Conservation (phyloP, 2,329 filamentous ascomycete species). For the Colletotrichum navitas region DNA sequence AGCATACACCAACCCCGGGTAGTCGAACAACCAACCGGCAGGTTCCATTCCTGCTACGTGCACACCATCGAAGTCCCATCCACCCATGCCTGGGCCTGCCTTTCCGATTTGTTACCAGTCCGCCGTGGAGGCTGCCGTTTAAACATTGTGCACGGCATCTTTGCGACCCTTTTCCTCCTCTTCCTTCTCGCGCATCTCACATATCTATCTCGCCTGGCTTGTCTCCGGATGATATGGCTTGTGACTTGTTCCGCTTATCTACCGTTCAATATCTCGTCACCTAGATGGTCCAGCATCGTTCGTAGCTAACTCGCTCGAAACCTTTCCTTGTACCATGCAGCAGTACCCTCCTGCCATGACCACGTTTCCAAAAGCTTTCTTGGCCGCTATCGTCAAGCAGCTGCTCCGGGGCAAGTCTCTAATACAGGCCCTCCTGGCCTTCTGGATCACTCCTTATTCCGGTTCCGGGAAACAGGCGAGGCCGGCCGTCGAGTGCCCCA, state of each 20-base stretch:
- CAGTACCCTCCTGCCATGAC: slow-evolving; percentile 68
- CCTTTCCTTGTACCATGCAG: slow-evolving; percentile 57
- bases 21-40: slow-evolving; percentile 22
- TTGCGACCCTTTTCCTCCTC: slow-evolving; percentile 29
- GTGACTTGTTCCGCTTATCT: slow-evolving; percentile 35
- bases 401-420: slow-evolving; percentile 71
- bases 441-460: slow-evolving; percentile 37
- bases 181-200: slow-evolving; percentile 16
- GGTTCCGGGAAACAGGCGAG: slow-evolving; percentile 31
- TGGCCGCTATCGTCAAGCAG: slow-evolving; percentile 68
- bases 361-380: slow-evolving; percentile 65
- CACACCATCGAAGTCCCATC: not conserved
- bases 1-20: slow-evolving; percentile 8
- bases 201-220: slow-evolving; percentile 18
- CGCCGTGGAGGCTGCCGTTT: slow-evolving; percentile 31
- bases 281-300: slow-evolving; percentile 41
- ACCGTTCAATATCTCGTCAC: slow-evolving; percentile 38
- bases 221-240: slow-evolving; percentile 38
- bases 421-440: slow-evolving; percentile 65
- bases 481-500: slow-evolving; percentile 21
- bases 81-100: slow-evolving; percentile 21
- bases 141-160: slow-evolving; percentile 36
- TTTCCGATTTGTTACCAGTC: slow-evolving; percentile 36
- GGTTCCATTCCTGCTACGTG: slow-evolving; percentile 37
- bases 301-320: slow-evolving; percentile 7